A percentile compares a stretch with the other conserved stretches of the same genome.
These are phyloP conservation scores for Kwoniella mangroviensis DNA, from an alignment of 768 basidiomycete species.

Conservation along the genomic window DNA sequence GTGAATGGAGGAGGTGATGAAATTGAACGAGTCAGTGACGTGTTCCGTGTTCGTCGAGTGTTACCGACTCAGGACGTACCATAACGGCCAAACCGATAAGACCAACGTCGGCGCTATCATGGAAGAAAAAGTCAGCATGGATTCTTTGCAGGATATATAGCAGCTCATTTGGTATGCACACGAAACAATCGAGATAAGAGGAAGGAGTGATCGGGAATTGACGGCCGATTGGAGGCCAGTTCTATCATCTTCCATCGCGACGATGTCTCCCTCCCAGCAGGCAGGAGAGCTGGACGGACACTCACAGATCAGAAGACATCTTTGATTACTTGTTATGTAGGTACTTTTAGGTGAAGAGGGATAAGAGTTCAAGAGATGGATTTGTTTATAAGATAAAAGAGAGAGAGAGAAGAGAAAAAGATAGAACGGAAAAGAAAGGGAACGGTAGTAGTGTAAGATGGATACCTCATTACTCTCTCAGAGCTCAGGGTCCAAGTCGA, in stretches of 20 bases:
- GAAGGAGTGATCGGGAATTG: not conserved
- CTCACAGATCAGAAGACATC: conserved; percentile 52
- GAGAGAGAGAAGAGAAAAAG: conserved; percentile 20
- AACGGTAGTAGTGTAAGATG: conserved; percentile 8
- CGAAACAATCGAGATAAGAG: not conserved
- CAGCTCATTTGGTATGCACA: not conserved
- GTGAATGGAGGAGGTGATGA: conserved; percentile 20
- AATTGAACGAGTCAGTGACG: conserved; percentile 27
- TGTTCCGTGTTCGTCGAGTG: conserved; percentile 2
- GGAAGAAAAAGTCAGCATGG: not conserved
- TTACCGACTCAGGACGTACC: conserved; percentile 64
- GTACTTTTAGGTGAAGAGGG: conserved; percentile 4
- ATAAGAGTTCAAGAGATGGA: conserved; percentile 4
- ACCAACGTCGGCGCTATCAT: conserved; percentile 88
- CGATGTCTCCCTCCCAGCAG: not conserved
- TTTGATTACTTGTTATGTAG: conserved; percentile 24
- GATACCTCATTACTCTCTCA: conserved; percentile 4
- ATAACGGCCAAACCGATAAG: conserved; percentile 99
- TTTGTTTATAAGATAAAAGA: conserved; percentile 6
- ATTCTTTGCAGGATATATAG: not conserved
- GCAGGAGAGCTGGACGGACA: not conserved
- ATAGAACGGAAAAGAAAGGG: not conserved
- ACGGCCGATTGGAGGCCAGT: conserved; percentile 8
- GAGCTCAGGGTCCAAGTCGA: conserved; percentile 11
- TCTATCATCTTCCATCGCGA: conserved; percentile 16